phyloP scores from a whole-genome alignment of 2,329 filamentous ascomycete genomes.

The Daldinia eschscholtzii region DNA sequence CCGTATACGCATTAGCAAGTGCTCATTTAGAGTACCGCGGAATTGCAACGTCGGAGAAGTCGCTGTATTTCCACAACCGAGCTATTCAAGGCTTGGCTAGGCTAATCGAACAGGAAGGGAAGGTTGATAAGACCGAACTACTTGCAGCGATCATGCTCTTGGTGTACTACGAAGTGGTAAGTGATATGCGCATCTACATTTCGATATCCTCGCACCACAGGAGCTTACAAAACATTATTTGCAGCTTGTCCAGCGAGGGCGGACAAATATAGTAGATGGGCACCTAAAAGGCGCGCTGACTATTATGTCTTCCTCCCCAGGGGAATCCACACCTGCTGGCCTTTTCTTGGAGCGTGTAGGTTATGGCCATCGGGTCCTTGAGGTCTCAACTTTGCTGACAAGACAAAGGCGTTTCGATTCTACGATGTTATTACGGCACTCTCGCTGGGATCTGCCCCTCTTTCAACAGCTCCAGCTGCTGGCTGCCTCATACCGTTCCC shows the following conservation, averaged over 20 bases:
- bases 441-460: constrained; percentile 69
- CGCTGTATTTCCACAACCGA: constrained; percentile 70
- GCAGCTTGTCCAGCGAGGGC: constrained; percentile 72
- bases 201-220: not conserved
- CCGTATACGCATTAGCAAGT: constrained; percentile 84
- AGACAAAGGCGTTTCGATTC: constrained; percentile 69
- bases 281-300: constrained; percentile 73
- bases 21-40: constrained; percentile 82
- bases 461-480: constrained; percentile 63
- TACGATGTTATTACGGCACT: constrained; percentile 75
- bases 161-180: constrained; percentile 73
- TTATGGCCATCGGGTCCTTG: not conserved
- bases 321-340: constrained; percentile 63
- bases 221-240: constrained; percentile 39
- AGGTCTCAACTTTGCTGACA: constrained; percentile 44
- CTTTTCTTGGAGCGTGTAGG: constrained; percentile 70
- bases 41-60: constrained; percentile 65
- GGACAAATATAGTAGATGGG: constrained; percentile 70
- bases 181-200: constrained; percentile 46
- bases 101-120: constrained; percentile 66
- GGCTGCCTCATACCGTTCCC: constrained; percentile 62
- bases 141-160: constrained; percentile 72
- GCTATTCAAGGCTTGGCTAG: constrained; percentile 69
- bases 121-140: constrained; percentile 67
- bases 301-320: constrained; percentile 65